Base-by-base conservation (phyloP, 2,329 filamentous ascomycete genomes). In the Botrytis fragariae region DNA sequence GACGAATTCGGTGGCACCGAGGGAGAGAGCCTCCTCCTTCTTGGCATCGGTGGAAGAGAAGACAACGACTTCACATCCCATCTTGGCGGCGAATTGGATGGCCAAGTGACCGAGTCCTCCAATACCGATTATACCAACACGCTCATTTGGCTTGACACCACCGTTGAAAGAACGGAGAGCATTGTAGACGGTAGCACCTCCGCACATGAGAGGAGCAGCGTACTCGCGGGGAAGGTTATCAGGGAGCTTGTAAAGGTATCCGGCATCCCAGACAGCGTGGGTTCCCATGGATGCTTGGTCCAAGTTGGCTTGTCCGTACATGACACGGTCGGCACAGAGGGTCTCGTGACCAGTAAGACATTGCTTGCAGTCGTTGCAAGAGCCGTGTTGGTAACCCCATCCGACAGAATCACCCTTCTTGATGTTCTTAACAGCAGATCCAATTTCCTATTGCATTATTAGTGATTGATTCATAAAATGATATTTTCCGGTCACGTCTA, bases 51-150 rank as follows among this genome's bases (percentile, higher is more conserved):
- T 86, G 14, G 85, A 83, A 2, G 86, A 89, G 80, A 91, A 87
- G 16, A 89, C 89, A 61, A 88, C 84, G 25, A 90, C 86, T 45
- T 87, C 82, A 78, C 85, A 89, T 18, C 89, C 89, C 88, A 90
- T 90, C 81, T 88, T 89, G 5, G 85, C 82, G 0, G 88, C 89
- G 77, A 89, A 91, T 77, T 90, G 87, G 72, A 91, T 89, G 9
- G 88, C 89, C 59, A 91, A 80, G 79, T 91, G 89, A 2, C 89
- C 89, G 3, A 91, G 83, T 44, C 89, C 89, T 62, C 91, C 86
- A 64, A 91, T 83, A 69, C 88, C 89, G 32, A 91, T 83, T 65
- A 83, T 77, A 14, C 81, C 82, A 60, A 83, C 79, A 59, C 78
- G 76, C 60, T 81, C 77, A 8, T 75, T 76, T 37, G 77, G 73